Conservation (phyloP, 768 basidiomycete species). For the Austroboletus eburneus region DNA sequence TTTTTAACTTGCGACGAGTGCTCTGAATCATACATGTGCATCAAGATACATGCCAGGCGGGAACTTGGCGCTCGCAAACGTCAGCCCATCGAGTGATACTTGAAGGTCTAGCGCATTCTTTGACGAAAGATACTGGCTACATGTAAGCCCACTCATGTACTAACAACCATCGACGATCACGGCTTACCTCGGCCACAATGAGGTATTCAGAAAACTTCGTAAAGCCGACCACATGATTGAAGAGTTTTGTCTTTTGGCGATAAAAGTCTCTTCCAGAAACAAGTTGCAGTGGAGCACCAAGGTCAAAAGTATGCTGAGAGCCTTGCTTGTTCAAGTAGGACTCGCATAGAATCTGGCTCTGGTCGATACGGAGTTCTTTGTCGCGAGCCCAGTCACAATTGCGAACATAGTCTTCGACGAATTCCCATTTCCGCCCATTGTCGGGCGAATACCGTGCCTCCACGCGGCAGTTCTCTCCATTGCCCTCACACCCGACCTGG, state of each 20-base stretch:
- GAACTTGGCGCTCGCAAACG: slow-evolving; percentile 84
- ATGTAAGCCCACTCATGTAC: slow-evolving; percentile 20
- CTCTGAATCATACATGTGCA: slow-evolving; percentile 64
- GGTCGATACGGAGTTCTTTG: slow-evolving; percentile 70
- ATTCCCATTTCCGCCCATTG: slow-evolving; percentile 73
- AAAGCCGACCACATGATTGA: slow-evolving; percentile 88
- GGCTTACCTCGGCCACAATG: slow-evolving; percentile 85
- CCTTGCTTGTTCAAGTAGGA: slow-evolving; percentile 80
- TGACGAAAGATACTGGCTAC: slow-evolving; percentile 44
- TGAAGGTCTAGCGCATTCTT: slow-evolving; percentile 72
- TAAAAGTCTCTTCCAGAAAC: slow-evolving; percentile 77
- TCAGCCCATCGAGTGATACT: slow-evolving; percentile 87
- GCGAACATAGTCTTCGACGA: slow-evolving; percentile 81
- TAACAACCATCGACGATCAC: not conserved
- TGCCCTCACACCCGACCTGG: slow-evolving; percentile 55
- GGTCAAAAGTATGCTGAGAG: slow-evolving; percentile 55
- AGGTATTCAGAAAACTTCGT: slow-evolving; percentile 96
- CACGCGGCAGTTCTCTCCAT: slow-evolving; percentile 57
- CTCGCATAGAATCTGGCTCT: slow-evolving; percentile 90
- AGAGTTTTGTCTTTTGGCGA: slow-evolving; percentile 65
- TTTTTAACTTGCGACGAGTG: not conserved
- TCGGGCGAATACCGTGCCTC: slow-evolving; percentile 71
- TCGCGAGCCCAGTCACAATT: slow-evolving; percentile 94
- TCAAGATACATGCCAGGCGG: slow-evolving; percentile 87
- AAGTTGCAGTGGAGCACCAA: slow-evolving; percentile 66